These are phyloP conservation scores for Cryptococcus neoformans DNA, from an alignment of 1,284 basidiomycete genomes.

Conservation along the genomic window DNA sequence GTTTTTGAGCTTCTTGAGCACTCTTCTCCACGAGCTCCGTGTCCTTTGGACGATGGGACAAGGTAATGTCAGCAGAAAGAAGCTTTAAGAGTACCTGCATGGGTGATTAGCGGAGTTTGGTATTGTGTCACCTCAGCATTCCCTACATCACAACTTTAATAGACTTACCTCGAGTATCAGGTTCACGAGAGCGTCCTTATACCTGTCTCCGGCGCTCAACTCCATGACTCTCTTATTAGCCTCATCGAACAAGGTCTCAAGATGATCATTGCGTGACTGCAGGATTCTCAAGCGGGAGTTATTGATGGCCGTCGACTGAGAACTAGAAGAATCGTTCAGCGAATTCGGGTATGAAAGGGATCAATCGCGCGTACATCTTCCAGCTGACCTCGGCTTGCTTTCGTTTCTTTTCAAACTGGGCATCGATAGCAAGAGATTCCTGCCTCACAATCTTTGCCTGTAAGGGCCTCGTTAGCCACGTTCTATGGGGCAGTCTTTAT, in stretches of 20 bases:
- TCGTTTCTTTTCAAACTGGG: conserved; percentile 87
- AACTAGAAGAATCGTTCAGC: conserved; percentile 54
- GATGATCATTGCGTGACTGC: conserved; percentile 86
- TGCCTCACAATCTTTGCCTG: conserved; percentile 95
- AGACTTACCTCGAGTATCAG: conserved; percentile 70
- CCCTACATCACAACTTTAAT: too few species aligned
- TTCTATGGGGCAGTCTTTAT: neutral
- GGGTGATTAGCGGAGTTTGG: neutral
- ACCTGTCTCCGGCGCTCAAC: conserved; percentile 68
- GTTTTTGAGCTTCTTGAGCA: conserved; percentile 27
- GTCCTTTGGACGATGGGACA: conserved; percentile 45
- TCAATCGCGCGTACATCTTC: conserved; percentile 71
- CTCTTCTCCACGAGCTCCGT: conserved; percentile 36
- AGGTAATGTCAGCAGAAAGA: conserved; percentile 62
- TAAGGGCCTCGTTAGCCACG: neutral
- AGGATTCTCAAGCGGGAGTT: conserved; percentile 89
- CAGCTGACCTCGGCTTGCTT: conserved; percentile 88
- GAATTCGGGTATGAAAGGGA: neutral
- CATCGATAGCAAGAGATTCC: conserved; percentile 87
- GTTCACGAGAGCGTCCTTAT: conserved; percentile 72
- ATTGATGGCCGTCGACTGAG: conserved; percentile 95
- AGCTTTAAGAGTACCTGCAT: conserved; percentile 57
- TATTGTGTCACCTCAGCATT: too few species aligned
- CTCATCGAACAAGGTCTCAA: conserved; percentile 81
- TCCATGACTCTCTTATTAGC: conserved; percentile 64